phyloP scores from a whole-genome alignment of 2,329 filamentous ascomycete species.

The Plectosphaerella cucumerina region DNA sequence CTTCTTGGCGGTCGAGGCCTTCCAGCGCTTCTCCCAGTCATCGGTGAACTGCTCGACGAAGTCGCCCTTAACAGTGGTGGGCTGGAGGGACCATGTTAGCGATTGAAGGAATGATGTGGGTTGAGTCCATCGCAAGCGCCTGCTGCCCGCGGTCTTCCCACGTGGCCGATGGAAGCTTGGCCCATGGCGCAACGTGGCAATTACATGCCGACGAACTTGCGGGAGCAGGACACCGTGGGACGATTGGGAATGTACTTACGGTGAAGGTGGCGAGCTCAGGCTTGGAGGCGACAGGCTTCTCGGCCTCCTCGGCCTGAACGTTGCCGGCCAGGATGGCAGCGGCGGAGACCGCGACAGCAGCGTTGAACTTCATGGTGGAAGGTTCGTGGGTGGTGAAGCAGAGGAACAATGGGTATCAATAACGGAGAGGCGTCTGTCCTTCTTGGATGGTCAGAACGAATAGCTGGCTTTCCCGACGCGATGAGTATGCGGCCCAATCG shows the following conservation, averaged over 20 bases:
- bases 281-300: conserved; percentile 54
- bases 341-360: conserved; percentile 71
- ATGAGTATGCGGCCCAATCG: not conserved
- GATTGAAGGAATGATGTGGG: not conserved
- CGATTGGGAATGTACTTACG: conserved; percentile 51
- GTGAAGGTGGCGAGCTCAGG: conserved; percentile 79
- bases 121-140: conserved; percentile 10
- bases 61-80: conserved; percentile 80
- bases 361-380: conserved; percentile 76
- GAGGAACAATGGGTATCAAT: not conserved
- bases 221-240: not conserved
- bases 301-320: conserved; percentile 64
- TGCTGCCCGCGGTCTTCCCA: not conserved
- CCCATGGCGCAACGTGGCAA: not conserved
- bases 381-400: conserved; percentile 6
- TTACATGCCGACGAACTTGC: not conserved
- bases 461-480: conserved; percentile 6
- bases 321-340: conserved; percentile 69
- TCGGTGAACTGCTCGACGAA: conserved; percentile 99
- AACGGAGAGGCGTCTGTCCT: not conserved
- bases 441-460: not conserved
- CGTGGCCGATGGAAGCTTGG: no score
- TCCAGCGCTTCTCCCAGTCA: conserved; percentile 92
- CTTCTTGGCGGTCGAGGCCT: conserved; percentile 95
- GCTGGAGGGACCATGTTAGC: conserved; percentile 46